Evolutionary conservation across 1,284 basidiomycete species (phyloP).

Genomic region (Boletus semigastroideus): DNA sequence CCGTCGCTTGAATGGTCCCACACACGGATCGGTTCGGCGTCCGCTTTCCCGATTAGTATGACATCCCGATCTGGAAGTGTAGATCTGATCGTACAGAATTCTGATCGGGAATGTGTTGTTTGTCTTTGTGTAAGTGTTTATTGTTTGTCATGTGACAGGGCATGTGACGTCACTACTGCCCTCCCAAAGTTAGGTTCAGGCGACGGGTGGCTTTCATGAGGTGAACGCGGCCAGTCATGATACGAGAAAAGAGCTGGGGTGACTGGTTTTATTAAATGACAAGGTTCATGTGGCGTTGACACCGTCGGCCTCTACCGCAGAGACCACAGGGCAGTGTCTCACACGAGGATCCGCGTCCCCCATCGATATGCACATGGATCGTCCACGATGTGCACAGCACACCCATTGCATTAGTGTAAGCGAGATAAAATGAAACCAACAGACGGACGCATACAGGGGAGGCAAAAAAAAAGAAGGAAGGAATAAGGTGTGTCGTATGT

Average conservation of each 20-base stretch:
- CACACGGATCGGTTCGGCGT: constrained; percentile 19
- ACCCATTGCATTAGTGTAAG: constrained; percentile 4
- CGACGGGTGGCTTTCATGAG: constrained; percentile 21
- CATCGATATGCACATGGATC: constrained; percentile 2
- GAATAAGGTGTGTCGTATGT: background rate
- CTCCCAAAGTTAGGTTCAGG: constrained; percentile 26
- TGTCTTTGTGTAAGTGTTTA: constrained; percentile 22
- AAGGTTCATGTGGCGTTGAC: constrained; percentile 32
- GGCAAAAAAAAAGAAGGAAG: background rate
- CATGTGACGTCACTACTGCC: constrained; percentile 23
- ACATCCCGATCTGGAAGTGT: constrained; percentile 22
- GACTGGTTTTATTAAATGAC: constrained; percentile 22
- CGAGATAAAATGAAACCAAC: constrained; percentile 14
- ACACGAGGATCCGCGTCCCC: constrained; percentile 11
- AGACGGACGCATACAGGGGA: constrained; percentile 5
- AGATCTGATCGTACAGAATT: constrained; percentile 36
- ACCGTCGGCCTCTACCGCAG: background rate
- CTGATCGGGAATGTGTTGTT: constrained; percentile 34
- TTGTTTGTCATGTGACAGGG: constrained; percentile 21
- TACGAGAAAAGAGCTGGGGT: constrained; percentile 9
- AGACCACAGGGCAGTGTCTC: constrained; percentile 2
- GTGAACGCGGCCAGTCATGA: background rate
- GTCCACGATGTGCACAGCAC: constrained; percentile 11
- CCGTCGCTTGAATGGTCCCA: constrained; percentile 8
- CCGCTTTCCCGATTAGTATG: constrained; percentile 19